phyloP scores from a whole-genome alignment of 2,329 filamentous ascomycete species.

The Arthrobotrys pseudoclavata region DNA sequence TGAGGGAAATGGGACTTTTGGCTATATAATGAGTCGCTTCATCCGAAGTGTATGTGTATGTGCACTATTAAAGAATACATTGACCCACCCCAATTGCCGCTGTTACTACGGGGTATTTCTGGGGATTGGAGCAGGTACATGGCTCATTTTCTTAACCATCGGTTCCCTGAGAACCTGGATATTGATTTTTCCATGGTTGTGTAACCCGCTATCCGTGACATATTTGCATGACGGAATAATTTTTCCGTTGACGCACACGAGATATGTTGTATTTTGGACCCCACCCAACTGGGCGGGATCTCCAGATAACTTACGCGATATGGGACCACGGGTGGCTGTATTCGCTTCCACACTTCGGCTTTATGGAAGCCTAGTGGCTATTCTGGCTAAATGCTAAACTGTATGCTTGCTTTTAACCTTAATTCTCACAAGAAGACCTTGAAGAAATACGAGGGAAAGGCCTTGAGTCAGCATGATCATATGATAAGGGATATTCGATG shows the following conservation, averaged over 20 bases:
- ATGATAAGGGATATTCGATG: no score
- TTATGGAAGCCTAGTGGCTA: constrained; percentile 3
- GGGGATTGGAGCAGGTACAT: not conserved
- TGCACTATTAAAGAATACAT: no score
- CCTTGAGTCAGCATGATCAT: no score
- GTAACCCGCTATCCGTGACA: constrained; percentile 18
- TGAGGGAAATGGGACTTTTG: not conserved
- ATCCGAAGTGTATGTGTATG: not conserved
- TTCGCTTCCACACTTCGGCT: constrained; percentile 26
- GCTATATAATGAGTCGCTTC: not conserved
- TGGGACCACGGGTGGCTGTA: constrained; percentile 20
- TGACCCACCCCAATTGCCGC: not conserved
- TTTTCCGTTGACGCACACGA: constrained; percentile 6
- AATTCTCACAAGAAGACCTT: no score
- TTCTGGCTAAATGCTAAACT: constrained; percentile 9
- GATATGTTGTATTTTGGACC: constrained; percentile 13
- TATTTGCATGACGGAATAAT: constrained; percentile 12
- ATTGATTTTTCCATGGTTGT: constrained; percentile 22
- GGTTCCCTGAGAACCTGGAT: not conserved
- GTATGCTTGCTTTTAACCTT: not conserved
- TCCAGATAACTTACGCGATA: constrained; percentile 24
- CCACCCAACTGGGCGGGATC: not conserved
- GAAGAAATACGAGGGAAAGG: no score
- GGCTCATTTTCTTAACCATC: not conserved
- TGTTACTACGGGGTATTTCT: constrained; percentile 18